phyloP scores from a whole-genome alignment of 306 rosid genomes.

The Urtica urens region DNA sequence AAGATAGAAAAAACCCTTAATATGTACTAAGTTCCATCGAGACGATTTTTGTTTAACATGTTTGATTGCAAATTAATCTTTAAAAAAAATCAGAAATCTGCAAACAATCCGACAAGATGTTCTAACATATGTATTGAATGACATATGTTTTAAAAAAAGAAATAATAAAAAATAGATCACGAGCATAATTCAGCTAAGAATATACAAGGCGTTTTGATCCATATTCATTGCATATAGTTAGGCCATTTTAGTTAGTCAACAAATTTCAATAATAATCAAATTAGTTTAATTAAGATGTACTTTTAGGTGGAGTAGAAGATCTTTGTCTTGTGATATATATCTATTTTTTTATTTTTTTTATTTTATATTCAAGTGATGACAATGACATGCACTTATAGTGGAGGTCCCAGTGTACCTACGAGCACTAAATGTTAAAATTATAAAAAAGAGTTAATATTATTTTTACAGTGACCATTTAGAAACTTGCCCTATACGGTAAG shows the following conservation, averaged over 20 bases:
- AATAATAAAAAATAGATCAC: neutral
- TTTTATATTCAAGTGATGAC: too few species aligned
- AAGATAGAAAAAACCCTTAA: too few species aligned
- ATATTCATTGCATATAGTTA: constrained; percentile 8
- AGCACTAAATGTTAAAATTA: constrained; percentile 17
- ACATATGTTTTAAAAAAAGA: too few species aligned
- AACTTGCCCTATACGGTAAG: constrained; percentile 8
- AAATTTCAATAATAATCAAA: neutral
- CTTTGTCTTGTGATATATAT: constrained; percentile 26
- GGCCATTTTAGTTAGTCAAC: constrained; percentile 18
- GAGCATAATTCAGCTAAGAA: neutral
- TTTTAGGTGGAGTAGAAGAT: constrained; percentile 32
- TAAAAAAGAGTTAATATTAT: too few species aligned
- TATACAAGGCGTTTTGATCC: neutral
- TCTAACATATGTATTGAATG: too few species aligned
- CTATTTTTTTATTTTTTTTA: neutral
- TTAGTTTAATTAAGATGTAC: constrained; percentile 6
- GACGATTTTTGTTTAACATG: too few species aligned
- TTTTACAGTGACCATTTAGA: too few species aligned
- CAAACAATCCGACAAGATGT: too few species aligned
- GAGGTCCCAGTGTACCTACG: constrained; percentile 29
- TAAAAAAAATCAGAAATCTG: too few species aligned
- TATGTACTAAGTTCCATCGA: too few species aligned
- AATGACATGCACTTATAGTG: constrained; percentile 16
- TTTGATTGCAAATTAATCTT: too few species aligned